Evolutionary conservation across 192 early-diverging fungal species (phyloP).

Genomic region (Coemansia sp.): DNA sequence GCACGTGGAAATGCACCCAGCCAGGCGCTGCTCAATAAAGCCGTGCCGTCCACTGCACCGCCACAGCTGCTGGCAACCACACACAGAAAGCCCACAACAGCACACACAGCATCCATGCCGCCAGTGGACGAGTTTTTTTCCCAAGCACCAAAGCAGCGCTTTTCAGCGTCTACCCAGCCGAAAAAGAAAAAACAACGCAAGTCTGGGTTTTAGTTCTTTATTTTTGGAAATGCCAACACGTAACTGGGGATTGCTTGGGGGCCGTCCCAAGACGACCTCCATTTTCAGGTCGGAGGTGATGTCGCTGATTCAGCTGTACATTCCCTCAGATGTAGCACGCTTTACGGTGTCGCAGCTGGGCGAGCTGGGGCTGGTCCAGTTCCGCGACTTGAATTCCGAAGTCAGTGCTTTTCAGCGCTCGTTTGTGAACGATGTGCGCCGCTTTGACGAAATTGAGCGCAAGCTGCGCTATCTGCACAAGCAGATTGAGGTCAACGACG

Average conservation of each 20-base stretch:
- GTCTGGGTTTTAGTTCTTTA: constrained; percentile 21
- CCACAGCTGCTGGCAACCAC: too few relatives aligned
- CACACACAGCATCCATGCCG: not conserved
- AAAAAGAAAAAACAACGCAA: constrained; percentile 40
- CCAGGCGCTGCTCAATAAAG: too few relatives aligned
- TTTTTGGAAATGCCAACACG: constrained; percentile 28
- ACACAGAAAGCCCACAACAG: too few relatives aligned
- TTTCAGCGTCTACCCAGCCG: not conserved
- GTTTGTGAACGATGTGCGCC: constrained; percentile 92
- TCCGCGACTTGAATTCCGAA: constrained; percentile 91
- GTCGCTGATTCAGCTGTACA: constrained; percentile 94
- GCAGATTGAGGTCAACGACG: constrained; percentile 77
- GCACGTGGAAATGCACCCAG: too few relatives aligned
- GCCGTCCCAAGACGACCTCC: constrained; percentile 48
- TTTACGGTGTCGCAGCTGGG: constrained; percentile 91
- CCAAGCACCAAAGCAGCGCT: not conserved
- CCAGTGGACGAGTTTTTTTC: constrained; percentile 13
- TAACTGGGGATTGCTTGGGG: constrained; percentile 41
- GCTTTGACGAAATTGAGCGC: constrained; percentile 96
- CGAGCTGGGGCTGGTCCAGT: constrained; percentile 90
- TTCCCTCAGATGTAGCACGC: constrained; percentile 90
- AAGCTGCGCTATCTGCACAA: constrained; percentile 85
- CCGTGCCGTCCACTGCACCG: too few relatives aligned
- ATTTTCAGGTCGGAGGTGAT: constrained; percentile 94
- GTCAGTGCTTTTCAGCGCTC: constrained; percentile 96